phyloP scores from a whole-genome alignment of 768 basidiomycete genomes.

The Tricholoma terreum region DNA sequence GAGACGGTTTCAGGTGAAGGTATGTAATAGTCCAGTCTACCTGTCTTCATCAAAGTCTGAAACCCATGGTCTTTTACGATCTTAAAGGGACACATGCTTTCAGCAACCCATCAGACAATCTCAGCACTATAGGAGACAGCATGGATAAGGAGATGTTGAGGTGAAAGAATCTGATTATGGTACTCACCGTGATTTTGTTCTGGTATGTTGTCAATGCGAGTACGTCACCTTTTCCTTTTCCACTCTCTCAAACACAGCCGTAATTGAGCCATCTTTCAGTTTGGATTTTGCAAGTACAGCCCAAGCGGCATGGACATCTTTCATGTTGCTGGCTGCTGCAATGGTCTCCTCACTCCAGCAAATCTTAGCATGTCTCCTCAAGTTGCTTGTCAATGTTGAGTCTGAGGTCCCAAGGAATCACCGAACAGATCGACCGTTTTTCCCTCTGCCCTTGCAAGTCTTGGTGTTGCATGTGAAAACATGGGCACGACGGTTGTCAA shows the following conservation, averaged over 20 bases:
- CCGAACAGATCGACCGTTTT: too few relatives aligned
- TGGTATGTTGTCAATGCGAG: slow-evolving; percentile 23
- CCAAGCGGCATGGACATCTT: slow-evolving; percentile 4
- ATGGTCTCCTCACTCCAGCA: too few relatives aligned
- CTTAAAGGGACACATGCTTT: slow-evolving; percentile 28
- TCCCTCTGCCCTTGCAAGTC: too few relatives aligned
- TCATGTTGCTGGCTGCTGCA: neutral
- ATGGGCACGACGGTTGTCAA: too few relatives aligned
- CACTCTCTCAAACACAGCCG: slow-evolving; percentile 26
- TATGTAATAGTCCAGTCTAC: slow-evolving; percentile 26
- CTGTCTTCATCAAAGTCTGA: slow-evolving; percentile 29
- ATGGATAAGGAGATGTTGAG: too few relatives aligned
- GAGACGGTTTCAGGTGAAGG: slow-evolving; percentile 29
- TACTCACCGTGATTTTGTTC: slow-evolving; percentile 21
- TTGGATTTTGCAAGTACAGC: slow-evolving; percentile 4
- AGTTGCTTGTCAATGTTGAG: too few relatives aligned
- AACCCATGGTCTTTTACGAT: slow-evolving; percentile 35
- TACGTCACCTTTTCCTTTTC: slow-evolving; percentile 29
- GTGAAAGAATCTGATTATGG: neutral
- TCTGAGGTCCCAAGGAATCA: too few relatives aligned
- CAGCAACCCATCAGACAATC: slow-evolving; percentile 27
- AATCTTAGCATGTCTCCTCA: too few relatives aligned
- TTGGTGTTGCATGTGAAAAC: too few relatives aligned
- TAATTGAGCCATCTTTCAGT: slow-evolving; percentile 5
- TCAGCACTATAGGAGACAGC: neutral